Evolutionary conservation across 805 yeast genomes (phyloP).

Genomic region (Saccharomycopsis lassenensis): DNA sequence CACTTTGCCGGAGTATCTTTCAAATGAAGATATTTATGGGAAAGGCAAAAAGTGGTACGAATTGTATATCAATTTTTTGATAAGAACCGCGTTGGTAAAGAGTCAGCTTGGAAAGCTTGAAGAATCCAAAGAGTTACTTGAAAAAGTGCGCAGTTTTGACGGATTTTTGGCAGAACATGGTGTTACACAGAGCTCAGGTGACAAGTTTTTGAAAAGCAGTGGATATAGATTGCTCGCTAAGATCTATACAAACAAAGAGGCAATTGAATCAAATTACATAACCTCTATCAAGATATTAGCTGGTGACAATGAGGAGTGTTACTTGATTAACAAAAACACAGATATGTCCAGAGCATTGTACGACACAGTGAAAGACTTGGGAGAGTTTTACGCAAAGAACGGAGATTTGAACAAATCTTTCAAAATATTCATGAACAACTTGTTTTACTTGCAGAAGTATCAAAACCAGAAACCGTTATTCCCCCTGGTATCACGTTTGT

Average conservation of each 20-base stretch:
- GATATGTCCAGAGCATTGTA: slow-evolving; percentile 20
- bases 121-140: slow-evolving; percentile 22
- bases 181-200: too few relatives aligned
- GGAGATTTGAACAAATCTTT: slow-evolving; percentile 22
- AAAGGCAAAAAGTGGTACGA: slow-evolving; percentile 25
- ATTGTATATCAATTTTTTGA: slow-evolving; percentile 28
- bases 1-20: slow-evolving; percentile 20
- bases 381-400: slow-evolving; percentile 20
- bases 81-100: slow-evolving; percentile 30
- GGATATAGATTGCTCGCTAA: slow-evolving; percentile 30
- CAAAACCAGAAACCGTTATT: slow-evolving; percentile 6
- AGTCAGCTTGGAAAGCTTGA: slow-evolving; percentile 22
- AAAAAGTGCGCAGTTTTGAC: slow-evolving; percentile 22
- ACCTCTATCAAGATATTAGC: slow-evolving; percentile 1
- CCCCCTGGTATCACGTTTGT: slow-evolving; percentile 3
- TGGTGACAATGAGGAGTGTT: slow-evolving; percentile 2
- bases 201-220: slow-evolving; percentile 8
- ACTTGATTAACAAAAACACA: neutral
- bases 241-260: slow-evolving; percentile 17
- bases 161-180: too few relatives aligned
- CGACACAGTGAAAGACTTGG: slow-evolving; percentile 21
- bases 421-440: slow-evolving; percentile 26
- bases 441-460: slow-evolving; percentile 25
- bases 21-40: slow-evolving; percentile 20
- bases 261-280: neutral